A percentile compares a stretch with the other conserved stretches of the same genome.
Evolutionary conservation across 495 filamentous ascomycete genomes (phyloP).

Genomic region (Penicillium psychrofluorescens): DNA sequence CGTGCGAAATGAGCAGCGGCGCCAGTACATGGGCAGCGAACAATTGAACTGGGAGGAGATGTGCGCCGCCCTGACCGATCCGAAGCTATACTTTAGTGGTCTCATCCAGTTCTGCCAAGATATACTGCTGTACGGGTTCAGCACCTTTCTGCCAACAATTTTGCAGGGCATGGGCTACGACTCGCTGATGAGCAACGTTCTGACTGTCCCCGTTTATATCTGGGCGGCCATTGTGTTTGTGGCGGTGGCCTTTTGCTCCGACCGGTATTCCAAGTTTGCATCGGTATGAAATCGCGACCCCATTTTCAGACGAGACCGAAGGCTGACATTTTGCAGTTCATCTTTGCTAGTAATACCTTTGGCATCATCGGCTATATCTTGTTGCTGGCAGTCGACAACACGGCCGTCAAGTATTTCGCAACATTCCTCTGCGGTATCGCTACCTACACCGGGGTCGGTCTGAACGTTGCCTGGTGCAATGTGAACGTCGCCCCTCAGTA

Average conservation of each 20-base stretch:
- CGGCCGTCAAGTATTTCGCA: slow-evolving; percentile 46
- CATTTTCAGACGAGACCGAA: not conserved
- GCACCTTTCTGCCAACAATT: slow-evolving; percentile 53
- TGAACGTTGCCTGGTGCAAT: slow-evolving; percentile 51
- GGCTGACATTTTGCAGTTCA: slow-evolving; percentile 16
- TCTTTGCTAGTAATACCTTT: slow-evolving; percentile 36
- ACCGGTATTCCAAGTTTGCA: slow-evolving; percentile 31
- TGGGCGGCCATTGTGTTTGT: slow-evolving; percentile 37
- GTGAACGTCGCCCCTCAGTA: slow-evolving; percentile 53
- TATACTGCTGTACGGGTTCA: slow-evolving; percentile 52
- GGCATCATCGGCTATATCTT: slow-evolving; percentile 47
- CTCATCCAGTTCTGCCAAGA: slow-evolving; percentile 47
- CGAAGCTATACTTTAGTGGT: slow-evolving; percentile 34
- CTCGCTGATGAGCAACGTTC: slow-evolving; percentile 37
- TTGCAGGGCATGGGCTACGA: slow-evolving; percentile 44
- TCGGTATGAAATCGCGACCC: slow-evolving; percentile 10
- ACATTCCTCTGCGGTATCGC: slow-evolving; percentile 47
- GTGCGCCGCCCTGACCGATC: slow-evolving; percentile 30
- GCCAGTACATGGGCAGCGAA: slow-evolving; percentile 40
- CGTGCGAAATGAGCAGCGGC: slow-evolving; percentile 32
- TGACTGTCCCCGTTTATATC: slow-evolving; percentile 40
- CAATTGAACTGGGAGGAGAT: slow-evolving; percentile 47
- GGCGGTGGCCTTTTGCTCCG: slow-evolving; percentile 31
- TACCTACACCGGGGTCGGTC: slow-evolving; percentile 40
- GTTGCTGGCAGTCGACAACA: slow-evolving; percentile 31